These are phyloP conservation scores for Neonectria faginata DNA, from an alignment of 2,329 filamentous ascomycete species.

Conservation along the genomic window DNA sequence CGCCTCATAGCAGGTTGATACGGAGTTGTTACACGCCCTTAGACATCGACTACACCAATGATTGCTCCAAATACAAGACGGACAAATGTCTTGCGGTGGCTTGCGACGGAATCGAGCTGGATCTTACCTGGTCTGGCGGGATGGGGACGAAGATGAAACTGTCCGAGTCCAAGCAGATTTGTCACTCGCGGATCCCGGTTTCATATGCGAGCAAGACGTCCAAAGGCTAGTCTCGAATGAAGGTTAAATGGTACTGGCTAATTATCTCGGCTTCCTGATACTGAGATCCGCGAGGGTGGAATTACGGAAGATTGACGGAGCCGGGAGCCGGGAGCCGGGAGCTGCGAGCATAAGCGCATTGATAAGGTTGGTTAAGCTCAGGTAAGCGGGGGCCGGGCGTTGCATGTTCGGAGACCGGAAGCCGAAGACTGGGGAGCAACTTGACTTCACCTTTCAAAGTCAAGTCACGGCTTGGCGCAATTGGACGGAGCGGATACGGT, in stretches of 20 bases:
- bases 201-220: neutral
- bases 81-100: neutral
- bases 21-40: neutral
- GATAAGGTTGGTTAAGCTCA: conserved; percentile 15
- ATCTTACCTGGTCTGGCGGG: neutral
- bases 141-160: conserved; percentile 6
- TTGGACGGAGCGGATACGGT: neutral
- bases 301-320: neutral
- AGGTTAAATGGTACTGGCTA: neutral
- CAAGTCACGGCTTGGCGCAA: neutral
- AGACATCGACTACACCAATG: neutral
- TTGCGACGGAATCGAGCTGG: neutral
- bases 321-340: too few species aligned
- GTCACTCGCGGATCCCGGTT: neutral
- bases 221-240: neutral
- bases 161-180: neutral
- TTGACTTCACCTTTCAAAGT: neutral
- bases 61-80: neutral
- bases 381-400: conserved; percentile 8
- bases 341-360: neutral
- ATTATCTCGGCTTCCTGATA: neutral
- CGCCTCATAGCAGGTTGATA: too few species aligned
- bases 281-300: neutral
- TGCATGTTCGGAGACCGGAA: conserved; percentile 7
- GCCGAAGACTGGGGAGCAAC: neutral